phyloP scores from a whole-genome alignment of 495 filamentous ascomycete species.

The Rhypophila decipiens region DNA sequence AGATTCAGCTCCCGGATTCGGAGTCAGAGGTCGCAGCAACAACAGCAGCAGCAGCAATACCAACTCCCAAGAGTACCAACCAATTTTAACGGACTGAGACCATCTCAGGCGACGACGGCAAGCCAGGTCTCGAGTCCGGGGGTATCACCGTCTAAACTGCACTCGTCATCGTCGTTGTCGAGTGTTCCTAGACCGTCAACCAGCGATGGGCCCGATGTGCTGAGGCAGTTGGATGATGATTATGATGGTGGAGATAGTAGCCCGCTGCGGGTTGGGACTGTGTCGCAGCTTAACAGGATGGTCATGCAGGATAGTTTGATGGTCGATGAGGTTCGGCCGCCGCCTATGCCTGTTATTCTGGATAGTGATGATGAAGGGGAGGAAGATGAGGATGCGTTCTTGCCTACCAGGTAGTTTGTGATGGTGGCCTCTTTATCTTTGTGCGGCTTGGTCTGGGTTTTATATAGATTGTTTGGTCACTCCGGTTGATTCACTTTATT shows the following conservation, averaged over 20 bases:
- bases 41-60: not conserved
- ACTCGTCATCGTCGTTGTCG: not conserved
- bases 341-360: conserved; percentile 37
- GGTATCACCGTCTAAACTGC: not conserved
- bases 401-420: too few relatives aligned
- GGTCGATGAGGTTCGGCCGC: conserved; percentile 37
- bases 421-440: too few relatives aligned
- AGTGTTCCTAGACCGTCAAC: conserved; percentile 20
- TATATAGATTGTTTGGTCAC: too few relatives aligned
- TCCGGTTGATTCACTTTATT: too few relatives aligned
- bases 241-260: conserved; percentile 2
- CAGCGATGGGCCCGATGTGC: conserved; percentile 4
- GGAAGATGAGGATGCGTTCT: not conserved
- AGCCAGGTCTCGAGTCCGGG: conserved; percentile 26
- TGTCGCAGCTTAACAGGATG: conserved; percentile 20
- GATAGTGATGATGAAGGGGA: conserved; percentile 42
- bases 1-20: not conserved
- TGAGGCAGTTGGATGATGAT: conserved; percentile 5
- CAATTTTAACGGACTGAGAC: conserved; percentile 14
- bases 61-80: not conserved
- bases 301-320: conserved; percentile 50
- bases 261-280: too few relatives aligned
- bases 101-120: conserved; percentile 43
- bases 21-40: conserved; percentile 5
- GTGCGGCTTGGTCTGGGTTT: too few relatives aligned